Evolutionary conservation across 2,329 filamentous ascomycete species (phyloP).

Genomic region (Ascochyta fabae): DNA sequence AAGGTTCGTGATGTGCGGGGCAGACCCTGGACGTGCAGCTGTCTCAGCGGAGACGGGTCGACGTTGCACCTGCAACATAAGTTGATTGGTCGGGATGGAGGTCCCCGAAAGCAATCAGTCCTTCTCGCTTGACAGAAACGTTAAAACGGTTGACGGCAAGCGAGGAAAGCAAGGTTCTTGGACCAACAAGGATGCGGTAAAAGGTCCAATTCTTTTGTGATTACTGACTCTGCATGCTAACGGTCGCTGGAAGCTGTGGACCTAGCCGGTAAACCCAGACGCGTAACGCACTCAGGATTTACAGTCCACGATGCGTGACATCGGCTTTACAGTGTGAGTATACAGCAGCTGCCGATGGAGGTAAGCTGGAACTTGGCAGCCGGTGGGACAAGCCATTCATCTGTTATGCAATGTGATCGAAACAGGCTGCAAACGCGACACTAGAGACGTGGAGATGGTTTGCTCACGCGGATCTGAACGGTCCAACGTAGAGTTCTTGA

Average conservation of each 20-base stretch:
- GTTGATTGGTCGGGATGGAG: constrained; percentile 2
- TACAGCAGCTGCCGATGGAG: too few species aligned
- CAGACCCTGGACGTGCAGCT: constrained; percentile 9
- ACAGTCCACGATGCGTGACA: constrained; percentile 5
- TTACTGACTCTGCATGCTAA: background rate
- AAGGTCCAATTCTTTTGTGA: background rate
- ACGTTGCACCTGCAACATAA: background rate
- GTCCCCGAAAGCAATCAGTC: background rate
- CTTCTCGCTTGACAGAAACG: background rate
- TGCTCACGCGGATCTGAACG: too few species aligned
- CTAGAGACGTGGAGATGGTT: background rate
- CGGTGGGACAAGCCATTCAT: background rate
- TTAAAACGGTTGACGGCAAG: background rate
- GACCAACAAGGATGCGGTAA: background rate
- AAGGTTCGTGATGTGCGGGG: constrained; percentile 1
- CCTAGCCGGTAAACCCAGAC: background rate
- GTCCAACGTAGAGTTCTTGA: background rate
- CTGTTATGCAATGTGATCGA: background rate
- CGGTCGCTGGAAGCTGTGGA: background rate
- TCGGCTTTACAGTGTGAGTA: background rate
- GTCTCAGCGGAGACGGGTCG: constrained; percentile 2
- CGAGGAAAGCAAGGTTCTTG: background rate
- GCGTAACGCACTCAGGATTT: background rate
- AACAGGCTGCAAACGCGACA: background rate
- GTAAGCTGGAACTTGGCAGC: background rate